A percentile compares a stretch with the other conserved stretches of the same genome.
Evolutionary conservation across 106 monocot genomes (phyloP).

Genomic region (Apostasia shenzhenica): DNA sequence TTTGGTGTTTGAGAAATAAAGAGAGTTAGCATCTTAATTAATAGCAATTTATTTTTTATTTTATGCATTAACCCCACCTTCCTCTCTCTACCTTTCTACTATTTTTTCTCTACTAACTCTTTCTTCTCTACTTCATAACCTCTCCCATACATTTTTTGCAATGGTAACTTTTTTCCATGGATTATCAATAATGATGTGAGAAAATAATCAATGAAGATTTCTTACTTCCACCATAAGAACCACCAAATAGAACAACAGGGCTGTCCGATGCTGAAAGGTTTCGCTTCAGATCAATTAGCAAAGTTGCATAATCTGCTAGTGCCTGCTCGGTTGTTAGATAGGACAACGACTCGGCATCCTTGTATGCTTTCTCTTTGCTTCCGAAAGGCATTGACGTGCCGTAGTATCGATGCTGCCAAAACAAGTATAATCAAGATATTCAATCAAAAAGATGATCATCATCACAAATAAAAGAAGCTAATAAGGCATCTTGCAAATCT

Average conservation of each 20-base stretch:
- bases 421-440: neutral
- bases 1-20: too few species aligned
- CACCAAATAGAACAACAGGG: slow-evolving; percentile 82
- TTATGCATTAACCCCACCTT: too few species aligned
- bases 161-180: too few species aligned
- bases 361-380: slow-evolving; percentile 73
- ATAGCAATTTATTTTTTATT: too few species aligned
- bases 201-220: neutral
- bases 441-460: neutral
- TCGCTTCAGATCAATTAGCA: slow-evolving; percentile 59
- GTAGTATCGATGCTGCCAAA: slow-evolving; percentile 80
- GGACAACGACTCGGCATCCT: slow-evolving; percentile 52
- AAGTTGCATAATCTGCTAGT: slow-evolving; percentile 67
- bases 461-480: neutral
- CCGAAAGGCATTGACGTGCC: slow-evolving; percentile 91
- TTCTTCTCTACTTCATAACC: too few species aligned
- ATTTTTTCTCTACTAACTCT: too few species aligned
- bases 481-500: neutral
- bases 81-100: too few species aligned
- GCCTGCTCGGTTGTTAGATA: slow-evolving; percentile 90
- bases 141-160: too few species aligned
- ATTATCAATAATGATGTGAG: neutral
- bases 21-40: too few species aligned
- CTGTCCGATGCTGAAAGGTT: slow-evolving; percentile 62
- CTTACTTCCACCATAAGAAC: slow-evolving; percentile 94